Conservation (phyloP, 2,329 filamentous ascomycete species). For the Calonectria naviculata region DNA sequence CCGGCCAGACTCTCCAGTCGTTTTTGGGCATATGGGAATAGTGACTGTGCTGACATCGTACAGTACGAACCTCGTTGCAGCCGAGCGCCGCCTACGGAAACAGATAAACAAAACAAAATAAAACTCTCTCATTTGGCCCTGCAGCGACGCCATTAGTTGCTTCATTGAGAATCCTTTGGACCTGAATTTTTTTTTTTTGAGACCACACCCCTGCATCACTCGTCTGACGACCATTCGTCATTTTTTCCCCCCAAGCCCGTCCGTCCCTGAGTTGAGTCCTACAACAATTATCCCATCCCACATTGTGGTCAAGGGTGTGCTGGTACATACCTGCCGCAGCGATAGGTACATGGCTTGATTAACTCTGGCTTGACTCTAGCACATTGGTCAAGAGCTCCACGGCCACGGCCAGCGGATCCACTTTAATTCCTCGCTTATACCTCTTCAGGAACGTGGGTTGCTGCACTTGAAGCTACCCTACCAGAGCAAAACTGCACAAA, state of each 20-base stretch:
- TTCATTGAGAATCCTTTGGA: not conserved
- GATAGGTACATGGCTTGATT: slow-evolving; percentile 22
- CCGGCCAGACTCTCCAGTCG: not conserved
- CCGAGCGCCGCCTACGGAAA: not conserved
- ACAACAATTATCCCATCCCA: slow-evolving; percentile 15
- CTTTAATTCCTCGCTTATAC: slow-evolving; percentile 37
- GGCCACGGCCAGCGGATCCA: slow-evolving; percentile 31
- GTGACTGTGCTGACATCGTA: not conserved
- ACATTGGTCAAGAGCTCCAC: slow-evolving; percentile 16
- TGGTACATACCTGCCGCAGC: slow-evolving; percentile 18
- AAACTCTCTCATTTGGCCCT: not conserved
- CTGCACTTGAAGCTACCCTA: slow-evolving; percentile 22
- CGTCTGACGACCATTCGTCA: slow-evolving; percentile 17
- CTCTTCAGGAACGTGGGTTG: slow-evolving; percentile 38
- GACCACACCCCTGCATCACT: slow-evolving; percentile 16
- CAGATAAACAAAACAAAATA: not conserved
- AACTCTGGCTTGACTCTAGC: slow-evolving; percentile 18
- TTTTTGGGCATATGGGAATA: not conserved
- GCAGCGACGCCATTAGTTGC: slow-evolving; percentile 6
- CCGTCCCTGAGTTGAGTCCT: slow-evolving; percentile 17
- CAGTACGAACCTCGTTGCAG: not conserved
- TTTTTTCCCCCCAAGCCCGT: slow-evolving; percentile 2
- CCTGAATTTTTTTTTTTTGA: slow-evolving; percentile 7
- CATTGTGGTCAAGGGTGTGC: slow-evolving; percentile 21
- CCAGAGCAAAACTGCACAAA: slow-evolving; percentile 13